Evolutionary conservation across 2,329 filamentous ascomycete genomes (phyloP), one percentile per base, ranked within the genome.

Genomic region (Fusarium sp.): DNA sequence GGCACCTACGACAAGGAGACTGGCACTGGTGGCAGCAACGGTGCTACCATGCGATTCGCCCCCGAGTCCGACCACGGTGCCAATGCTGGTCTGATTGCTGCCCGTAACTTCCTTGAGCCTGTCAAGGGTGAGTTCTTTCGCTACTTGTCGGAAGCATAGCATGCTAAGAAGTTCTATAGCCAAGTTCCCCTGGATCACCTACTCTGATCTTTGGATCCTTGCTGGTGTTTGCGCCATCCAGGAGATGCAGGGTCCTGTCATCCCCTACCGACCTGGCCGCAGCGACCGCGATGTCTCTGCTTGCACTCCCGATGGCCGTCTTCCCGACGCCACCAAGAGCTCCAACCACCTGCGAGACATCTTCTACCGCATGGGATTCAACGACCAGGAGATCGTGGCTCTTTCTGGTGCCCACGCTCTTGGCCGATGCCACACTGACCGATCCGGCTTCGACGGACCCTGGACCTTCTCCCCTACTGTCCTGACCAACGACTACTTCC

Each of bases 161-260:
- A 35, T 33, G 45, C 71, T 78, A 50, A 78, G 65, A 25, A 4
- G 25, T 18, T 38, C 22, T 27, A 3, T 29, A 82, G 82, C 79
- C 73, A 91, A 95, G 85, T 95, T 94, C 90, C 95, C 96, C 61
- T 98, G 96, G 97, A 98, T 98, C 85, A 89, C 90, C 72, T 97
- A 98, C 90, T 97, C 95, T 16, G 96, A 99, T 82, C 92, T 99
- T 77, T 98, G 96, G 97, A 98, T 97, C 71, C 91, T 99, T 66
- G 92, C 86, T 63, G 97, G 95, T 81, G 91, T 97, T 75, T 90
- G 88, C 82, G 94, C 95, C 77, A 91, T 98, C 82, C 96, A 98
- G 87, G 96, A 99, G 86, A 96, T 98, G 92, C 91, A 95, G 82
- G 96, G 96, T 8, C 96, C 96, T 72, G 86, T 88, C 79, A 91